Conservation (phyloP, 345 rosid species). For the Moringa oleifera region DNA sequence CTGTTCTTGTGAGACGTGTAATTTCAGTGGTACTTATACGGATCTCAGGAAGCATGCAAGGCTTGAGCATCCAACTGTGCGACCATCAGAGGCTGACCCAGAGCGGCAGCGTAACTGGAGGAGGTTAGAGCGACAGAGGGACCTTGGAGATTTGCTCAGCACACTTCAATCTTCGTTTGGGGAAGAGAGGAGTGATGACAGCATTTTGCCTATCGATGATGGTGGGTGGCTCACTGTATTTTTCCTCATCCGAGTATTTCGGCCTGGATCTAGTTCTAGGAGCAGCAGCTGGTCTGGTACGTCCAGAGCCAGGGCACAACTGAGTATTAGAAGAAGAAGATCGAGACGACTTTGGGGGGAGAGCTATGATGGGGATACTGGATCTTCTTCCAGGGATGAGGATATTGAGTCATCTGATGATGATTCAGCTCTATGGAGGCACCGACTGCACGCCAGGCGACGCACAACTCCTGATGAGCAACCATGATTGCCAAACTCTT, state of each 20-base stretch:
- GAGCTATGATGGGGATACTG: slow-evolving; percentile 62
- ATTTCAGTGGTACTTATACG: slow-evolving; percentile 63
- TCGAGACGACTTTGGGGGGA: slow-evolving; percentile 80
- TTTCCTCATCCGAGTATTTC: slow-evolving; percentile 77
- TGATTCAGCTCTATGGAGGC: slow-evolving; percentile 42
- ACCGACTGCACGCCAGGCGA: slow-evolving; percentile 20
- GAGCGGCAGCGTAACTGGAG: slow-evolving; percentile 94
- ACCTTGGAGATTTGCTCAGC: slow-evolving; percentile 89
- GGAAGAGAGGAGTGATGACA: slow-evolving; percentile 64
- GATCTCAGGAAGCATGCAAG: slow-evolving; percentile 96
- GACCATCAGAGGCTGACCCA: slow-evolving; percentile 89
- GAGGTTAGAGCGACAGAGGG: slow-evolving; percentile 93
- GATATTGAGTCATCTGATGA: slow-evolving; percentile 57
- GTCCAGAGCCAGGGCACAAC: slow-evolving; percentile 64
- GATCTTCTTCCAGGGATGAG: slow-evolving; percentile 66
- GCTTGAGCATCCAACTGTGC: slow-evolving; percentile 68
- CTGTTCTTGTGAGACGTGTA: slow-evolving; percentile 84
- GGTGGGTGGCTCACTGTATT: slow-evolving; percentile 83
- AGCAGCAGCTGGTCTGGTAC: slow-evolving; percentile 75
- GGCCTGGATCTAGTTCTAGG: slow-evolving; percentile 67
- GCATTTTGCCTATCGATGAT: slow-evolving; percentile 50
- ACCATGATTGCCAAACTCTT: slow-evolving; percentile 21
- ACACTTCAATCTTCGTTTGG: slow-evolving; percentile 82
- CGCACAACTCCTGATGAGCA: slow-evolving; percentile 46
- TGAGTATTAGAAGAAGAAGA: slow-evolving; percentile 65